These are phyloP conservation scores for Colletotrichum theobromicola DNA, from an alignment of 2,329 filamentous ascomycete genomes.

Conservation along the genomic window DNA sequence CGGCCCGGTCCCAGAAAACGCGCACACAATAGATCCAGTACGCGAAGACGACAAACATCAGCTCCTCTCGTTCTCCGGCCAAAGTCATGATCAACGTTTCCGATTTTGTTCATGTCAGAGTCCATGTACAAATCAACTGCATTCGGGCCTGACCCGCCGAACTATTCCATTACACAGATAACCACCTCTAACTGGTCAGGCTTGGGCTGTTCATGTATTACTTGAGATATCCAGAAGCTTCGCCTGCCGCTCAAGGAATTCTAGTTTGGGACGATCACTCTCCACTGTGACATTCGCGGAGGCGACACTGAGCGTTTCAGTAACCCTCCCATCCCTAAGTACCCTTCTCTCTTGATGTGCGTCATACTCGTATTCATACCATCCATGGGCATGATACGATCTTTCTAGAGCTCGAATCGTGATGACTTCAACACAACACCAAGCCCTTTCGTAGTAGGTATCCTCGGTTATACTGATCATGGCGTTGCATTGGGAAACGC, in stretches of 20 bases:
- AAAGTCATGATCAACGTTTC: too few relatives aligned
- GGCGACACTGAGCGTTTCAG: slow-evolving; percentile 3
- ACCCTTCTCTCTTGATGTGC: not conserved
- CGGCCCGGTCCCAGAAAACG: too few relatives aligned
- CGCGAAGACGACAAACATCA: too few relatives aligned
- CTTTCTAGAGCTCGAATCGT: slow-evolving; percentile 34
- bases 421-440: slow-evolving; percentile 41
- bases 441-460: slow-evolving; percentile 38
- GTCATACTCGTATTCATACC: slow-evolving; percentile 34
- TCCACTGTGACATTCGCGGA: slow-evolving; percentile 25
- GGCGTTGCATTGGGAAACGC: slow-evolving; percentile 42
- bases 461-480: slow-evolving; percentile 42
- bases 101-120: too few relatives aligned
- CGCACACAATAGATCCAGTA: too few relatives aligned
- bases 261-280: slow-evolving; percentile 26
- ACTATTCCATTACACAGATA: not conserved
- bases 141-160: too few relatives aligned
- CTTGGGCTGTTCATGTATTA: not conserved
- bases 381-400: slow-evolving; percentile 35
- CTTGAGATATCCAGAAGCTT: slow-evolving; percentile 13
- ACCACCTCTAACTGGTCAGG: not conserved
- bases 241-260: slow-evolving; percentile 30
- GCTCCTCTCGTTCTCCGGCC: too few relatives aligned
- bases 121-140: too few relatives aligned
- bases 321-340: slow-evolving; percentile 6